Percentiles rank a stretch among this genome's conserved stretches.
phyloP scores from a whole-genome alignment of 1,284 basidiomycete genomes.

The Marasmius tenuissimus region DNA sequence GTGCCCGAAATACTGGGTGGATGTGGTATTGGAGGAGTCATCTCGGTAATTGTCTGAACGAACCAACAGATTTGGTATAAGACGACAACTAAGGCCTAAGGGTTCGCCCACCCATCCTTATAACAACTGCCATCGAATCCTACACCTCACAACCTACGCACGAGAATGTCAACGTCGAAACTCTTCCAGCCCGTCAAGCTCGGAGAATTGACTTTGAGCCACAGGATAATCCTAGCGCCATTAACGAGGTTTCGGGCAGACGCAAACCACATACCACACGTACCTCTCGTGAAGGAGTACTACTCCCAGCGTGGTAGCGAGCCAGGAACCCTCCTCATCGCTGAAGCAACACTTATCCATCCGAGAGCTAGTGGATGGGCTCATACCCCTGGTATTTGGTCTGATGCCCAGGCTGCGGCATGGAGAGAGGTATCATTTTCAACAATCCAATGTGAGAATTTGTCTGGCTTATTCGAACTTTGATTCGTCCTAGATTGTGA shows the following conservation, averaged over 20 bases:
- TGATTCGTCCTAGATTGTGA: slow-evolving; percentile 22
- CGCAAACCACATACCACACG: slow-evolving; percentile 19
- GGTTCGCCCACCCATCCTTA: no score
- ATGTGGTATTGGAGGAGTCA: no score
- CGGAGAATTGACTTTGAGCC: slow-evolving; percentile 19
- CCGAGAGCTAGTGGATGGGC: slow-evolving; percentile 24
- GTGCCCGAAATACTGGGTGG: no score
- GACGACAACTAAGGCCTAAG: no score
- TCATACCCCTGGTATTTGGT: slow-evolving; percentile 36
- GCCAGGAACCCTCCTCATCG: slow-evolving; percentile 36
- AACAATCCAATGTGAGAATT: background rate
- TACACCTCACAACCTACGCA: no score
- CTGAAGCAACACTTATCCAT: slow-evolving; percentile 36
- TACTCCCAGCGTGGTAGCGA: slow-evolving; percentile 33
- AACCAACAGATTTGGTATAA: no score
- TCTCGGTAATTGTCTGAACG: no score
- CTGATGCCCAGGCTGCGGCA: slow-evolving; percentile 30
- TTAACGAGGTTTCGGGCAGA: slow-evolving; percentile 24
- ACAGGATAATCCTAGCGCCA: slow-evolving; percentile 27
- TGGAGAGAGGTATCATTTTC: slow-evolving; percentile 34
- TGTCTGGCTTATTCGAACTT: background rate
- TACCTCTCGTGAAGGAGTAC: slow-evolving; percentile 30
- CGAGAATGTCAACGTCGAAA: background rate
- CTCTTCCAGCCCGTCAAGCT: slow-evolving; percentile 26
- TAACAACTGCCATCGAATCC: no score